A percentile compares a stretch with the other conserved stretches of the same genome.
These are phyloP conservation scores for Fusarium coffeatum DNA, from an alignment of 2,329 filamentous ascomycete genomes.

Conservation along the genomic window DNA sequence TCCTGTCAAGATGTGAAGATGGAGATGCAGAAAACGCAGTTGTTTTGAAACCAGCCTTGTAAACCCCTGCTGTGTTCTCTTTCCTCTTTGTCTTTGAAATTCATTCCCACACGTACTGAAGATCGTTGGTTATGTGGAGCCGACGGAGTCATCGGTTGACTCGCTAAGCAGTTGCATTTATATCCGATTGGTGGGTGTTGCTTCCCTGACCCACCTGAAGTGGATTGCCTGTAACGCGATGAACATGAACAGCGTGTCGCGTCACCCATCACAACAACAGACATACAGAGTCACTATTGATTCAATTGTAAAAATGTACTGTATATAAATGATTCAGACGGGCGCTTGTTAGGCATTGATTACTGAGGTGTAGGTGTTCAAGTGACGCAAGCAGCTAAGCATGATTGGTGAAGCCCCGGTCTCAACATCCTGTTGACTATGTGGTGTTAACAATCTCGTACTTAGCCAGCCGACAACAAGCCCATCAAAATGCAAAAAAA, in stretches of 20 bases:
- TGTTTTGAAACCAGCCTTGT: not conserved
- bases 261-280: not conserved
- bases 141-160: not conserved
- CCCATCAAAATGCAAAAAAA: rapidly evolving
- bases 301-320: not conserved
- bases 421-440: too few relatives aligned
- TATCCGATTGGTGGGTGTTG: not conserved
- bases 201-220: not conserved
- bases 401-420: too few relatives aligned
- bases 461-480: too few relatives aligned
- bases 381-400: too few relatives aligned
- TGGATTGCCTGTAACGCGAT: not conserved
- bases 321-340: not conserved
- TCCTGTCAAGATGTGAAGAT: not conserved
- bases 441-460: too few relatives aligned
- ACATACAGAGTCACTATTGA: too few relatives aligned
- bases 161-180: not conserved
- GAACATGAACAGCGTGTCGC: not conserved
- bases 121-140: not conserved
- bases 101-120: not conserved
- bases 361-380: too few relatives aligned
- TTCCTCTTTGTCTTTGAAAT: not conserved
- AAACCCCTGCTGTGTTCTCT: not conserved
- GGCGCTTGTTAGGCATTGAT: too few relatives aligned
- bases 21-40: too few relatives aligned